Conservation (phyloP, 306 rosid species). For the Abrus pulchellus region DNA sequence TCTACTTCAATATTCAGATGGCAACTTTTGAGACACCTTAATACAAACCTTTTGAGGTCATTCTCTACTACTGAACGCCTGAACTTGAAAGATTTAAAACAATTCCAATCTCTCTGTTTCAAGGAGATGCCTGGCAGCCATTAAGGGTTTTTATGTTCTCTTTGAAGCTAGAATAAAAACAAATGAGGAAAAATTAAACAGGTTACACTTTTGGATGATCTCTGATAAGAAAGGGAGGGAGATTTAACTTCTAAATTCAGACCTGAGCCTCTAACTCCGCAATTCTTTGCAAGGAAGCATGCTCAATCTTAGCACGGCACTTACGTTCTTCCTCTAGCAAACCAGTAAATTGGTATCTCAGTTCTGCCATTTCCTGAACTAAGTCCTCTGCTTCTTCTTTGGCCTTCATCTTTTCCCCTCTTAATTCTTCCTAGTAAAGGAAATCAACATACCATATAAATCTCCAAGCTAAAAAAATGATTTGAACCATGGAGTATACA, state of each 20-base stretch:
- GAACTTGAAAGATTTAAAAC: slow-evolving; percentile 41
- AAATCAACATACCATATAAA: slow-evolving; percentile 45
- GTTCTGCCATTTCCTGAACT: slow-evolving; percentile 98
- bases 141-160: slow-evolving; percentile 53
- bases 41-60: slow-evolving; percentile 55
- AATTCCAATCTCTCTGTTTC: slow-evolving; percentile 49
- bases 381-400: slow-evolving; percentile 95
- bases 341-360: slow-evolving; percentile 80
- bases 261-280: slow-evolving; percentile 91
- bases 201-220: slow-evolving; percentile 13
- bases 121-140: slow-evolving; percentile 47
- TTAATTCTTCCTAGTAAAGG: slow-evolving; percentile 71
- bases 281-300: slow-evolving; percentile 90
- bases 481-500: slow-evolving; percentile 3
- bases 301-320: slow-evolving; percentile 93
- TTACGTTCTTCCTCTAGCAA: slow-evolving; percentile 91
- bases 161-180: slow-evolving; percentile 64
- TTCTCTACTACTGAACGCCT: slow-evolving; percentile 26
- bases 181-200: neutral
- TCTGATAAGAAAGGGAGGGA: neutral
- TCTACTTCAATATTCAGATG: slow-evolving; percentile 1
- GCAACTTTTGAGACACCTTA: slow-evolving; percentile 35
- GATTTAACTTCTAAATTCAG: slow-evolving; percentile 43
- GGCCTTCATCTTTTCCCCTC: slow-evolving; percentile 84
- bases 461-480: slow-evolving; percentile 40